A percentile compares a stretch with the other conserved stretches of the same genome.
Evolutionary conservation across 495 filamentous ascomycete species (phyloP).

Genomic region (Penicillium soppii): DNA sequence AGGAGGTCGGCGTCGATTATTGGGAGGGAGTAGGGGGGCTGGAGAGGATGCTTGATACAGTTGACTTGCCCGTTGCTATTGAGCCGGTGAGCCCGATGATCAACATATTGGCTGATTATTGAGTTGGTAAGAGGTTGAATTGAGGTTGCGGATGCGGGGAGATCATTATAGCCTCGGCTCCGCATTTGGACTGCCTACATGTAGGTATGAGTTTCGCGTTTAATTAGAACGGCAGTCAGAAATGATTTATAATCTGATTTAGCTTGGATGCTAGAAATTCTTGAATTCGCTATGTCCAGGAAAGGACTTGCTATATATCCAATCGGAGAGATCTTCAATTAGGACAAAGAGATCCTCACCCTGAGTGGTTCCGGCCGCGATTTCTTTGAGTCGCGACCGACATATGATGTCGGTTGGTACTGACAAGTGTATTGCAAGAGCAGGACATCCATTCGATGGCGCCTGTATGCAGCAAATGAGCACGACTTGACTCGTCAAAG

Average conservation of each 20-base stretch:
- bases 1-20: constrained; percentile 94
- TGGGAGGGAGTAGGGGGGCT: constrained; percentile 79
- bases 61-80: constrained; percentile 97
- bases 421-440: not conserved
- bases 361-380: not conserved
- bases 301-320: not conserved
- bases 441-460: not conserved
- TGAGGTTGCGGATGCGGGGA: constrained; percentile 19
- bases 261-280: not conserved
- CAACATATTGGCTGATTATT: constrained; percentile 61
- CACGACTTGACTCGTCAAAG: not conserved
- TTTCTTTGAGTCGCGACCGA: not conserved
- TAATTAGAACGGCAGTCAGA: too few species aligned
- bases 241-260: too few species aligned
- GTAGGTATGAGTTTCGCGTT: not conserved
- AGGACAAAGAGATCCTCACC: not conserved
- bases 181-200: not conserved
- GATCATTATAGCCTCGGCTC: constrained; percentile 16
- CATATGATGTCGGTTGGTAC: not conserved
- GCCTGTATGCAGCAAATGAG: not conserved
- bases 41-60: constrained; percentile 80
- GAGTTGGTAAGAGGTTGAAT: not conserved
- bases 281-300: not conserved
- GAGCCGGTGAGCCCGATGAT: constrained; percentile 95
- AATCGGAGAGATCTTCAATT: not conserved